Evolutionary conservation across 768 basidiomycete species (phyloP), one percentile per base, ranked within the genome.

Genomic region (Auriscalpium orientale): DNA sequence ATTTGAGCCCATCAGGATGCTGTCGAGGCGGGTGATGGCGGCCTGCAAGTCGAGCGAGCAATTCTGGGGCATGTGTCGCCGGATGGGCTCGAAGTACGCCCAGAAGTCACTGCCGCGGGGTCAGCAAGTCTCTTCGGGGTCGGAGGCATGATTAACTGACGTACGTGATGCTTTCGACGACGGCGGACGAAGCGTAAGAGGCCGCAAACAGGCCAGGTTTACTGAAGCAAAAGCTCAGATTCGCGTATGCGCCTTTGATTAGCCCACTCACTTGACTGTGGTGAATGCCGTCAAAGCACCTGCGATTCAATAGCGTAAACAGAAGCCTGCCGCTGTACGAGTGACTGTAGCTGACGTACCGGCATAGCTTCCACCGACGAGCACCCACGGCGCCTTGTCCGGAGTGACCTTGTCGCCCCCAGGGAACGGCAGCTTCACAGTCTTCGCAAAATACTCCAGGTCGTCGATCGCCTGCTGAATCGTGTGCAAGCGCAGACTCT

Each of bases 71-170:
- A 87, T 88, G 63, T 79, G 71, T 60, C 79, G 72, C 13, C 80
- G 80, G 61, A 85, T 79, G 12, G 86, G 86, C 56, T 87, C 85
- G 67, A 85, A 88, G 63, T 88, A 90, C 59, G 72, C 73, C 84
- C 84, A 87, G 64, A 80, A 85, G 65, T 85, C 74, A 15, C 79
- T 79, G 40, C n/a, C 13, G 40, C 40, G 56, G 3, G 4, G 28
- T 22, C 49, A 20, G 11, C 35, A 13, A 7, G 38, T 10, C 2
- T 33, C 6, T 18, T 28, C n/a, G n/a, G 22, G 22, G 5, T 16
- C 18, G n/a, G 45, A 13, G n/a, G 22, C 15, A 48, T 22, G 40
- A 33, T 11, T 48, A 36, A 8, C 9, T 7, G 16, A 60, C 62
- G 61, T 37, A 73, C 75, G 65, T 64, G 59, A 83, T 84, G 8